Evolutionary conservation across 768 basidiomycete species (phyloP), one percentile per base, ranked within the genome.

Genomic region (Xerocomus potaroensis): DNA sequence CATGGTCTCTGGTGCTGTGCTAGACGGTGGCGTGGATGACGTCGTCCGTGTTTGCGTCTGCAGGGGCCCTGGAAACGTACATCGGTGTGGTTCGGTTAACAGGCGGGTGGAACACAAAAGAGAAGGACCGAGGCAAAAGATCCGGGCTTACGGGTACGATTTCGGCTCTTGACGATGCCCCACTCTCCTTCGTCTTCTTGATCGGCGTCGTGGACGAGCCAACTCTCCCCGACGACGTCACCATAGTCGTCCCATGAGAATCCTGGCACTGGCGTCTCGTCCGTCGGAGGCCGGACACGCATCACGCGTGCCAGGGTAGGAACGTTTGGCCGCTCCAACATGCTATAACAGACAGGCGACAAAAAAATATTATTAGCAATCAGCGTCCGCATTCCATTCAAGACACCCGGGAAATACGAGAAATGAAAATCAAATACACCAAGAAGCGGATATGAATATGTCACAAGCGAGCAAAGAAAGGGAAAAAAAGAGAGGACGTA

Each of bases 221-320:
- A 61, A 27, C 53, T 55, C 0, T 60, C 66, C 15, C 58, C 58
- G 41, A 76, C 63, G 18, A 78, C 78, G 42, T 87, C 83, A 47
- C 88, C 87, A 57, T 88, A 88, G 68, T 89, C 86, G 0, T 68
- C 81, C 87, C 83, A 87, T 0, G 84, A 79, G 61, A 83, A 84
- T 0, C 86, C 85, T 6, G 71, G 64, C 8, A 77, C 80, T 14
- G 84, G 82, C 33, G 72, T 70, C 45, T 83, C 80, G 46, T 73
- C 72, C n/a, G 78, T 65, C 9, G 57, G 65, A 14, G 83, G 80
- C 51, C 73, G 73, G 4, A 88, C 74, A 19, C 84, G 85, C 71
- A 86, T 78, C 48, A 88, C 83, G 29, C 81, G 79, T n/a, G 84
- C 71, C 23, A 81, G 14, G 65, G 63, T 36, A 62, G 80, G 66